Base-by-base conservation (phyloP, 805 yeast species). In the Sugiyamaella smithiae region DNA sequence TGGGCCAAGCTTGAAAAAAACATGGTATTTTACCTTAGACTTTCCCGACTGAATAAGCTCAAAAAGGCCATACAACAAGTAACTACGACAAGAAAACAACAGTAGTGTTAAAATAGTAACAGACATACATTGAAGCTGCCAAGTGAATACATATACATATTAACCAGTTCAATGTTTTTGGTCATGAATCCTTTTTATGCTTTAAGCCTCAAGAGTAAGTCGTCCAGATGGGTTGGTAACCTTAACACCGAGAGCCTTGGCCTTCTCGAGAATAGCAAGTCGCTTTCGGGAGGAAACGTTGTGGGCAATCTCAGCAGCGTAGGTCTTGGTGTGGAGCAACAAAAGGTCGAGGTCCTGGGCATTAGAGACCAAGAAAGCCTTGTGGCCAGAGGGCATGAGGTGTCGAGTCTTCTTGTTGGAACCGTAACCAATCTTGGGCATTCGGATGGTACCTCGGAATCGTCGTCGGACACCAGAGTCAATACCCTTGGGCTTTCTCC, bases 401-500 rank as follows among this genome's bases (percentile, higher is more conserved):
- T 84, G 88, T 77, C 85, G 88, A 73, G 99, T 93, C 84, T 85
- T 89, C 82, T 88, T 93, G 96, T 93, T 89, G 67, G 98, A 89
- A 79, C 99, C 97, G 83, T 88, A 93, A 83, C 99, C 99, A 70
- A 93, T 90, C 82, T 86, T 90, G 82, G 99, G 99, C 83, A 91
- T 95, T 69, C 90, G 81, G 73, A 93, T 88, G 78, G 91, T 85
- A 73, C 99, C 99, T 85, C 97, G 88, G 96, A 93, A 93, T 58
- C 75, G 69, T 84, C 99, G 91, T 84, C 99, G 93, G 75, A 95
- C 97, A 80, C 88, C 83, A 66, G 98, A 90, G 83, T 93, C 99
- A 74, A 93, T 93, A 93, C 99, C 99, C 88, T 93, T 93, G 81
- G 95, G 99, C 82, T 93, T 91, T 88, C 99, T 93, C 99, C 99